Conservation (phyloP, 2,329 filamentous ascomycete species). For the Scortechinia acanthostroma region DNA sequence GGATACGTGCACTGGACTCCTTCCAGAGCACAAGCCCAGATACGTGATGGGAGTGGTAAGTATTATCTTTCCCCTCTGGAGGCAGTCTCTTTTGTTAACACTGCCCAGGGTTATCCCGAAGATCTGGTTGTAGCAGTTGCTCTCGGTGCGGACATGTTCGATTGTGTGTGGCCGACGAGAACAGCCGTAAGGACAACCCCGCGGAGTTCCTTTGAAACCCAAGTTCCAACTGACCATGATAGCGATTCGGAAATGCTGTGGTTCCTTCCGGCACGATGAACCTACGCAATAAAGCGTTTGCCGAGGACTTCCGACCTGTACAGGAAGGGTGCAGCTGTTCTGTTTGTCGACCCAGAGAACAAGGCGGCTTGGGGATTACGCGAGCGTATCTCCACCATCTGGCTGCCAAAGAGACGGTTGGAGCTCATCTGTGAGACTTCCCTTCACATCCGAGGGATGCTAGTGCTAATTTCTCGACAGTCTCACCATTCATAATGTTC, state of each 20-base stretch:
- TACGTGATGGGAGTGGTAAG: constrained; percentile 63
- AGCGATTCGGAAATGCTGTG: constrained; percentile 62
- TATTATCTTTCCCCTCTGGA: too few relatives aligned
- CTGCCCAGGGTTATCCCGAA: constrained; percentile 48
- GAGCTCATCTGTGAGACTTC: constrained; percentile 27
- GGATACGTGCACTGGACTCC: constrained; percentile 49
- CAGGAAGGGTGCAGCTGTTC: constrained; percentile 50
- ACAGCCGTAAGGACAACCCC: constrained; percentile 33
- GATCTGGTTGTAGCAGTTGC: constrained; percentile 62
- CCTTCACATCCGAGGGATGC: background rate
- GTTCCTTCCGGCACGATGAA: constrained; percentile 51
- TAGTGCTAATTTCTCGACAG: constrained; percentile 11
- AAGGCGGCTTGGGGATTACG: constrained; percentile 50
- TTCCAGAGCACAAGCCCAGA: constrained; percentile 58
- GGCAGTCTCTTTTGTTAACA: background rate
- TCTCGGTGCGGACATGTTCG: constrained; percentile 67
- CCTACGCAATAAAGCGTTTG: constrained; percentile 45
- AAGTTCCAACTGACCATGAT: background rate
- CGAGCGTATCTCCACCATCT: constrained; percentile 60
- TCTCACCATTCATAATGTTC: constrained; percentile 63
- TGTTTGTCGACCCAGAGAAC: constrained; percentile 41
- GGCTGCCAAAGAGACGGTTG: constrained; percentile 61
- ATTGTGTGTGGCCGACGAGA: constrained; percentile 66
- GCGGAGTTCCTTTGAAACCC: background rate
- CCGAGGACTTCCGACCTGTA: constrained; percentile 50